Conservation (phyloP, 495 filamentous ascomycete genomes). For the Tuber brumale region DNA sequence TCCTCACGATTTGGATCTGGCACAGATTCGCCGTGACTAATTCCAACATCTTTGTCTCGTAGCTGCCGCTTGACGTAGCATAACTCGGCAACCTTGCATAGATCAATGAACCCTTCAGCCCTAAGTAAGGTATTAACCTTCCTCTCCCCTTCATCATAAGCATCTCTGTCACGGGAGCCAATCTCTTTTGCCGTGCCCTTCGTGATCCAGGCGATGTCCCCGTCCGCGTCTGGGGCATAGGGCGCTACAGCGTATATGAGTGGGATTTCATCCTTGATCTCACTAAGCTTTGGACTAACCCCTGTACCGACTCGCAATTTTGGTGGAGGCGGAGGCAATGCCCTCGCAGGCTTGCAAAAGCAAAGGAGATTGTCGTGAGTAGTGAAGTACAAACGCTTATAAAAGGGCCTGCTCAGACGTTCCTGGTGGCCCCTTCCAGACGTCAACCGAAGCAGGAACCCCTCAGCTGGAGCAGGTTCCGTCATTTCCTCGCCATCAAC, state of each 20-base stretch:
- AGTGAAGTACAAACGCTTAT: slow-evolving; percentile 64
- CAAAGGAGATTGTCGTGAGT: slow-evolving; percentile 62
- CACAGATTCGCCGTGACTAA: slow-evolving; percentile 48
- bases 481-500: slow-evolving; percentile 44
- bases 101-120: slow-evolving; percentile 62
- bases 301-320: slow-evolving; percentile 46
- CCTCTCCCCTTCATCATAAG: slow-evolving; percentile 56
- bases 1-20: slow-evolving; percentile 50
- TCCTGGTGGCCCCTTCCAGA: slow-evolving; percentile 58
- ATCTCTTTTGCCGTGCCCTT: slow-evolving; percentile 45
- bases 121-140: slow-evolving; percentile 55
- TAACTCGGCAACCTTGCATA: slow-evolving; percentile 54
- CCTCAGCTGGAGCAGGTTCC: slow-evolving; percentile 64
- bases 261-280: slow-evolving; percentile 56
- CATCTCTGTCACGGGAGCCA: slow-evolving; percentile 53
- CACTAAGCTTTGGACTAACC: slow-evolving; percentile 51
- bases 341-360: slow-evolving; percentile 61
- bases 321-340: slow-evolving; percentile 61
- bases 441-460: slow-evolving; percentile 65
- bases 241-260: slow-evolving; percentile 61
- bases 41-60: slow-evolving; percentile 49
- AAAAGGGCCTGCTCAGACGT: slow-evolving; percentile 59
- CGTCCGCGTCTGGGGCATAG: slow-evolving; percentile 50
- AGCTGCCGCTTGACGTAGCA: slow-evolving; percentile 51
- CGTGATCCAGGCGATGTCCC: slow-evolving; percentile 56